phyloP scores from a whole-genome alignment of 345 rosid species.

The Syzygium grande region DNA sequence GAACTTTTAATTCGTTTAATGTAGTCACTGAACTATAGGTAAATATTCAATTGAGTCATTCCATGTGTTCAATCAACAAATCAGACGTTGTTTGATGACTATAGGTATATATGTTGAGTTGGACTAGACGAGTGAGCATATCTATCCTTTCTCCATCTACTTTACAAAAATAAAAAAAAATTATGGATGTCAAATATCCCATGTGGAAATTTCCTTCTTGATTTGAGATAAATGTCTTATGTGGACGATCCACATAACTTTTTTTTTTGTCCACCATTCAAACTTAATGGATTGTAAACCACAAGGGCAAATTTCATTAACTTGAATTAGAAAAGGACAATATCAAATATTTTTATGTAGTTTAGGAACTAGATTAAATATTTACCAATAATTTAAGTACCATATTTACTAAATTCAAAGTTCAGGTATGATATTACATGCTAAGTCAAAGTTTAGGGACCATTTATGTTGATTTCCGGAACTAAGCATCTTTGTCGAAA shows the following conservation, averaged over 20 bases:
- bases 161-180: not conserved
- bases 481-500: not conserved
- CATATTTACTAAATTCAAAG: not conserved
- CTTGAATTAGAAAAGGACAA: not conserved
- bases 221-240: not conserved
- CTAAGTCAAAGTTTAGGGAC: not conserved
- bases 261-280: not conserved
- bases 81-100: fast-evolving
- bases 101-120: not conserved
- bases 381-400: not conserved
- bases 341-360: not conserved
- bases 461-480: not conserved
- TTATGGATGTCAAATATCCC: not conserved
- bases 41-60: not conserved
- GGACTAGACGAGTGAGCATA: not conserved
- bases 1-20: too few relatives aligned
- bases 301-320: not conserved
- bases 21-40: not conserved
- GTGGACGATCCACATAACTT: fast-evolving
- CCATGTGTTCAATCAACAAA: fast-evolving
- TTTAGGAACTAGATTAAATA: not conserved
- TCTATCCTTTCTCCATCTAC: not conserved
- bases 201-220: not conserved
- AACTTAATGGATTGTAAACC: not conserved
- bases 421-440: not conserved